Percentiles rank a stretch among this genome's conserved stretches.
Evolutionary conservation across 306 rosid genomes (phyloP).

Genomic region (Leucaena leucocephala): DNA sequence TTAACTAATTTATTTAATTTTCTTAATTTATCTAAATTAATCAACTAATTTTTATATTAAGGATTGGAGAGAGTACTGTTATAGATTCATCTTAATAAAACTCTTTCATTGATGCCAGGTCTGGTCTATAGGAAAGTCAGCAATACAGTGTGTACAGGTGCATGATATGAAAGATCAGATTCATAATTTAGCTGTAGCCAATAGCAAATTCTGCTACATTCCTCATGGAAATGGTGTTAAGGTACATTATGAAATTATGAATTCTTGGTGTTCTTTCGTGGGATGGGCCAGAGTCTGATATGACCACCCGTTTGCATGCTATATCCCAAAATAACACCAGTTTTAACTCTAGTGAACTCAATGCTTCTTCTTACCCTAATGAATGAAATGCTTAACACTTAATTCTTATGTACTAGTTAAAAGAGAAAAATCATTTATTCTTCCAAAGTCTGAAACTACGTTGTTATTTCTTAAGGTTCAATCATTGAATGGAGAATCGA

Average conservation of each 20-base stretch:
- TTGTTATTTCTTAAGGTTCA: slow-evolving; percentile 55
- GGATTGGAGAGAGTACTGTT: neutral
- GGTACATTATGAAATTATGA: slow-evolving; percentile 47
- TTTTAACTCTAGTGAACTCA: neutral
- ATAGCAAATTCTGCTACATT: slow-evolving; percentile 64
- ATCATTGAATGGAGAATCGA: slow-evolving; percentile 65
- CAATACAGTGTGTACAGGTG: slow-evolving; percentile 59
- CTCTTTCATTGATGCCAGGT: slow-evolving; percentile 51
- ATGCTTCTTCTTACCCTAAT: no score
- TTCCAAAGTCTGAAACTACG: slow-evolving; percentile 1
- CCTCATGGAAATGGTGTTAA: slow-evolving; percentile 79
- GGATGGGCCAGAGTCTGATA: slow-evolving; percentile 11
- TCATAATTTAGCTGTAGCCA: slow-evolving; percentile 59
- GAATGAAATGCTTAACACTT: no score
- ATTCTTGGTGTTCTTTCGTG: neutral
- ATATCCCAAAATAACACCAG: slow-evolving; percentile 16
- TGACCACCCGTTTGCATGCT: neutral
- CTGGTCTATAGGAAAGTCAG: slow-evolving; percentile 71
- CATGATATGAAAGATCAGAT: slow-evolving; percentile 88
- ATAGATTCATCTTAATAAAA: slow-evolving; percentile 16
- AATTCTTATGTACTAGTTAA: neutral
- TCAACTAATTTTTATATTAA: no score
- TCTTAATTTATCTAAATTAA: no score
- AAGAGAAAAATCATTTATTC: slow-evolving; percentile 16
- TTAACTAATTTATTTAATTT: no score